These are phyloP conservation scores for Xylaria telfairii DNA, from an alignment of 495 filamentous ascomycete species.

Conservation along the genomic window DNA sequence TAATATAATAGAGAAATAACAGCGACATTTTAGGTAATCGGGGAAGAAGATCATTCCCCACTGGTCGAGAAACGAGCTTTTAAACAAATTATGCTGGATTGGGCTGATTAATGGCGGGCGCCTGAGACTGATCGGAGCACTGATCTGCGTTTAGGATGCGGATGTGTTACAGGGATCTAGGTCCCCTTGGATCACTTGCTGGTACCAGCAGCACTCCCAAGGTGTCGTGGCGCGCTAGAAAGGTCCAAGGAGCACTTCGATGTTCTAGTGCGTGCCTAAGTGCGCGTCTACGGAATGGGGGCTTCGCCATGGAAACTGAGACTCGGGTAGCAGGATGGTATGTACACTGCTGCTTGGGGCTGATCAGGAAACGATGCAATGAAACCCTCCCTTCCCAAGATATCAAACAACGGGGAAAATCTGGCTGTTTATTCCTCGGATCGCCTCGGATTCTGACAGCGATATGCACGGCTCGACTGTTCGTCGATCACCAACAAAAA, in stretches of 20 bases:
- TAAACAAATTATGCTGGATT: constrained; percentile 9
- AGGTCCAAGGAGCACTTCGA: neutral
- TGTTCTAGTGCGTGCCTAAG: constrained; percentile 21
- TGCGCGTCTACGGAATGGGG: neutral
- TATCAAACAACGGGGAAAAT: neutral
- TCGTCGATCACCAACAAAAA: constrained; percentile 18
- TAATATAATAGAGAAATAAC: neutral
- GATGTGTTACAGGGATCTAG: constrained; percentile 26
- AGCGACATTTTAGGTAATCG: constrained; percentile 7
- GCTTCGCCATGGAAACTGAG: neutral
- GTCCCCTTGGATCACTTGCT: neutral
- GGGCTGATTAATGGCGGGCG: constrained; percentile 6
- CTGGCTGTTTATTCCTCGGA: neutral
- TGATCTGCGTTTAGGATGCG: constrained; percentile 24
- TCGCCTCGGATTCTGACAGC: neutral
- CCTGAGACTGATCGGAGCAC: constrained; percentile 7
- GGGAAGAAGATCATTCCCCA: constrained; percentile 9
- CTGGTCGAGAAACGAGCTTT: constrained; percentile 13
- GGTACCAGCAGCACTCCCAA: neutral
- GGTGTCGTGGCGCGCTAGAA: constrained; percentile 18
- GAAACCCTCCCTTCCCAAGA: constrained; percentile 14
- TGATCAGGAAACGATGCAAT: constrained; percentile 22
- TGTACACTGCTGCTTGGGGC: neutral
- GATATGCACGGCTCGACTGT: constrained; percentile 21
- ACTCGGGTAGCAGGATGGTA: constrained; percentile 6